Conservation (phyloP, 2,329 filamentous ascomycete species). For the Ophiocordyceps australis region DNA sequence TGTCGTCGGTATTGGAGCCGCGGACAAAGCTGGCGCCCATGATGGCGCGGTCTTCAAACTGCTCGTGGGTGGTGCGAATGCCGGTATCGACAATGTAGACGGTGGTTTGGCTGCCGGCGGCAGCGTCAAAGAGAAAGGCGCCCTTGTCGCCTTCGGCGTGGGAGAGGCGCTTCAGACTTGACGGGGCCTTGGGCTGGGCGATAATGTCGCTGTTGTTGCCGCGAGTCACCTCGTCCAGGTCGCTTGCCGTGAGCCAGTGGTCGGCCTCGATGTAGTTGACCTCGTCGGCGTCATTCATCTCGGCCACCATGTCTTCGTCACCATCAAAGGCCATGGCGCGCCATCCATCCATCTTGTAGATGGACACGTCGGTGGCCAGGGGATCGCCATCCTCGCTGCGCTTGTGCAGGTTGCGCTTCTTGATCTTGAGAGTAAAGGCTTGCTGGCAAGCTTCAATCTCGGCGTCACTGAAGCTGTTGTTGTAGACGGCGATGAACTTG, state of each 20-base stretch:
- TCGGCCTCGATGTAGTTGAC: constrained; percentile 37
- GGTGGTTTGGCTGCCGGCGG: constrained; percentile 23
- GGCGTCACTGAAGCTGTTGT: constrained; percentile 28
- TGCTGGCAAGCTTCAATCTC: constrained; percentile 30
- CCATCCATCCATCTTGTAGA: constrained; percentile 29
- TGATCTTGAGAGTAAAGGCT: constrained; percentile 26
- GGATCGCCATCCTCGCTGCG: constrained; percentile 25
- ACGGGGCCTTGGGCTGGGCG: constrained; percentile 32
- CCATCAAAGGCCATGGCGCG: constrained; percentile 33
- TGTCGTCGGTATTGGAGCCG: constrained; percentile 24
- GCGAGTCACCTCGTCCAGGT: no score
- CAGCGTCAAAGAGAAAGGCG: not conserved
- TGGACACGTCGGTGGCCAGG: constrained; percentile 26
- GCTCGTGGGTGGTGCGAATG: constrained; percentile 33
- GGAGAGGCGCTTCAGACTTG: not conserved
- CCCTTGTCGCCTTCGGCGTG: no score
- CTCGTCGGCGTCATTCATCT: constrained; percentile 27
- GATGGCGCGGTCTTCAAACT: constrained; percentile 36
- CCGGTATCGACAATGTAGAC: constrained; percentile 50
- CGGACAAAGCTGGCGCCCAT: constrained; percentile 34
- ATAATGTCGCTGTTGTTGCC: constrained; percentile 17
- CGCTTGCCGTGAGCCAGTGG: constrained; percentile 26
- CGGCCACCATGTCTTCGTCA: constrained; percentile 27
- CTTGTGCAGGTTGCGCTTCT: constrained; percentile 38
- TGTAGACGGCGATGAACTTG: constrained; percentile 48